Evolutionary conservation across 169 alveolate species (phyloP).

Genomic region (Neospora caninum): DNA sequence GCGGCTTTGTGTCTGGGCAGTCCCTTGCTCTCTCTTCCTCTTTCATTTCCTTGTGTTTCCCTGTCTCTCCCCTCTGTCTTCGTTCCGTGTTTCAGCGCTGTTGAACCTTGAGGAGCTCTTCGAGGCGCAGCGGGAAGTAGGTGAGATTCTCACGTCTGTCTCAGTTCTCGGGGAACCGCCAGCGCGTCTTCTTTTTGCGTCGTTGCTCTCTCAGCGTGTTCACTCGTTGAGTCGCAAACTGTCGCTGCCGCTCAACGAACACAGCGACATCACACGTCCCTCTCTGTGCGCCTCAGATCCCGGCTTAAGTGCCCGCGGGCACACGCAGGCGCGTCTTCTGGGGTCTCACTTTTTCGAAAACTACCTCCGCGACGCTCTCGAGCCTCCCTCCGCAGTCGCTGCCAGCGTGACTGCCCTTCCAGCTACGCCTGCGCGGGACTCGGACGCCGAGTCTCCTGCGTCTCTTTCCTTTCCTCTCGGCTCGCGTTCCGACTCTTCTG

Average conservation of each 20-base stretch:
- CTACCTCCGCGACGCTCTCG: neutral
- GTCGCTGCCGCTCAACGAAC: no score
- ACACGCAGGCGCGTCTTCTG: neutral
- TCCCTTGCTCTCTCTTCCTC: neutral
- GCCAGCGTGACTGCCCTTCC: neutral
- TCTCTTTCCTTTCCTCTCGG: no score
- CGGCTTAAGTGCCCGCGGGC: slow-evolving; percentile 1
- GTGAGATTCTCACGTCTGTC: neutral
- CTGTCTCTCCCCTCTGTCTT: neutral
- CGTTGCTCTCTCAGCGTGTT: no score
- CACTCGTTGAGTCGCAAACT: no score
- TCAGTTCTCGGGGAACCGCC: neutral
- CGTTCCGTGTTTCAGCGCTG: neutral
- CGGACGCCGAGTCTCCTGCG: neutral
- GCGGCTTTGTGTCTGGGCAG: no score
- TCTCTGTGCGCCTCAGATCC: neutral
- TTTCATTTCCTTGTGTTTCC: neutral
- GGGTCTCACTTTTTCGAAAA: neutral
- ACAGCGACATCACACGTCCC: no score
- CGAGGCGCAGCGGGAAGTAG: neutral
- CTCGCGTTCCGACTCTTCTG: no score
- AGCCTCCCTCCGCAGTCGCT: neutral
- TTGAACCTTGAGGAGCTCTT: neutral
- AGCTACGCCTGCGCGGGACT: neutral
- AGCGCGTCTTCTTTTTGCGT: neutral